Evolutionary conservation across 148 eudicot genomes (phyloP).

Genomic region (Vaccinium macrocarpon): DNA sequence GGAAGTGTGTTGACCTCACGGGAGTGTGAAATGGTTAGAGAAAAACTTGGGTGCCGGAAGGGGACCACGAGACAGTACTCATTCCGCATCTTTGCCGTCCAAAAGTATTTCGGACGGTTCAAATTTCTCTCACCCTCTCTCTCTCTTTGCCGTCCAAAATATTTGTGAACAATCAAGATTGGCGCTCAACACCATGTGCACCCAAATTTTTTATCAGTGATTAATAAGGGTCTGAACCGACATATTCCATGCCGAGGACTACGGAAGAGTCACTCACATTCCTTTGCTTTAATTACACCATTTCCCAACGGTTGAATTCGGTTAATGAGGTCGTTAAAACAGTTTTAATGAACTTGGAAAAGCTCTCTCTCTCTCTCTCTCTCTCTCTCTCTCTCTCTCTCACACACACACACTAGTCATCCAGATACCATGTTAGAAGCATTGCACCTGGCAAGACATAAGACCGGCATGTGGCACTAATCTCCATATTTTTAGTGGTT

Average conservation of each 20-base stretch:
- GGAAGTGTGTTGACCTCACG: not conserved
- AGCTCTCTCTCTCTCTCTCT: not conserved
- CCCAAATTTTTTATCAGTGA: too few relatives aligned
- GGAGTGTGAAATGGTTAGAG: too few relatives aligned
- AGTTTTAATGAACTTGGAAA: constrained; percentile 16
- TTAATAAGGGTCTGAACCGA: not conserved
- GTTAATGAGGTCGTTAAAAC: constrained; percentile 40
- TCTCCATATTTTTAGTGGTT: not conserved
- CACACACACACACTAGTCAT: constrained; percentile 13
- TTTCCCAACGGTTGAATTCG: constrained; percentile 16
- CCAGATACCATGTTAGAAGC: constrained; percentile 33
- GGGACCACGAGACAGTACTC: too few relatives aligned
- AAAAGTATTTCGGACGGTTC: too few relatives aligned
- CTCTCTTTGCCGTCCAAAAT: too few relatives aligned
- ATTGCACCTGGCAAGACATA: constrained; percentile 42
- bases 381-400: not conserved
- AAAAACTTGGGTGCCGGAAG: too few relatives aligned
- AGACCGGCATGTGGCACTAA: constrained; percentile 36
- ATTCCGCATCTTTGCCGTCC: too few relatives aligned
- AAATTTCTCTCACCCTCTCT: too few relatives aligned
- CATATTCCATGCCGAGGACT: not conserved
- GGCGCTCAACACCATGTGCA: too few relatives aligned
- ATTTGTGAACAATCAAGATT: too few relatives aligned
- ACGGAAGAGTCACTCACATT: not conserved
- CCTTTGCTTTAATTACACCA: not conserved